phyloP scores from a whole-genome alignment of 2,329 filamentous ascomycete species.

The Fusarium illudens region DNA sequence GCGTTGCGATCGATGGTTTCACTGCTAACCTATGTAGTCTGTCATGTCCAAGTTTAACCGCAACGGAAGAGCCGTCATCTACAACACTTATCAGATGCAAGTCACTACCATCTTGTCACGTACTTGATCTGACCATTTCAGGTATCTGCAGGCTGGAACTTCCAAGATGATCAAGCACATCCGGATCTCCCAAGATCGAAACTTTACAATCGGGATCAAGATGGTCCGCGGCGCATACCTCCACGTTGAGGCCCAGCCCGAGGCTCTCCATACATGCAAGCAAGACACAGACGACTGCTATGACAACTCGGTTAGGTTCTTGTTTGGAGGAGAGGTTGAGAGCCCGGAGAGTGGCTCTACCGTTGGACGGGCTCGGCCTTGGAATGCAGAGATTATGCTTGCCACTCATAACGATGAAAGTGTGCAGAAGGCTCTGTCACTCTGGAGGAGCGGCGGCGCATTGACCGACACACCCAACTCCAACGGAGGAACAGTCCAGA shows the following conservation, averaged over 20 bases:
- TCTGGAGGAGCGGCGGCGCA: not conserved
- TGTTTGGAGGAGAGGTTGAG: not conserved
- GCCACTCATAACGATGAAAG: conserved; percentile 10
- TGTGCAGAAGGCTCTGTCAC: conserved; percentile 1
- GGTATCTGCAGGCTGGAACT: conserved; percentile 8
- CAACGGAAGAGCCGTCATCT: conserved; percentile 1
- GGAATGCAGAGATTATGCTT: conserved; percentile 14
- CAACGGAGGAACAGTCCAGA: conserved; percentile 8
- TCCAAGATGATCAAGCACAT: conserved; percentile 13
- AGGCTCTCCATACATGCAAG: not conserved
- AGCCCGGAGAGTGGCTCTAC: not conserved
- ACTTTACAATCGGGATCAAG: conserved; percentile 9
- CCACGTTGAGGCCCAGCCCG: not conserved
- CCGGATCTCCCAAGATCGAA: not conserved
- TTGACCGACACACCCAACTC: not conserved
- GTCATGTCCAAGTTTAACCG: conserved; percentile 8
- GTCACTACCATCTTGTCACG: not conserved
- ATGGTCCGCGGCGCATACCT: conserved; percentile 9
- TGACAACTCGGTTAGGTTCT: conserved; percentile 6
- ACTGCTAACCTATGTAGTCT: not conserved
- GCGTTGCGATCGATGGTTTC: not conserved
- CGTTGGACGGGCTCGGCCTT: not conserved
- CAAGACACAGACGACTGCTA: conserved; percentile 8
- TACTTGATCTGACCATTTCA: not conserved
- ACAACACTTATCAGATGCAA: conserved; percentile 20